phyloP scores from a whole-genome alignment of 768 basidiomycete species.

The Tylopilus vinaceipallidus region DNA sequence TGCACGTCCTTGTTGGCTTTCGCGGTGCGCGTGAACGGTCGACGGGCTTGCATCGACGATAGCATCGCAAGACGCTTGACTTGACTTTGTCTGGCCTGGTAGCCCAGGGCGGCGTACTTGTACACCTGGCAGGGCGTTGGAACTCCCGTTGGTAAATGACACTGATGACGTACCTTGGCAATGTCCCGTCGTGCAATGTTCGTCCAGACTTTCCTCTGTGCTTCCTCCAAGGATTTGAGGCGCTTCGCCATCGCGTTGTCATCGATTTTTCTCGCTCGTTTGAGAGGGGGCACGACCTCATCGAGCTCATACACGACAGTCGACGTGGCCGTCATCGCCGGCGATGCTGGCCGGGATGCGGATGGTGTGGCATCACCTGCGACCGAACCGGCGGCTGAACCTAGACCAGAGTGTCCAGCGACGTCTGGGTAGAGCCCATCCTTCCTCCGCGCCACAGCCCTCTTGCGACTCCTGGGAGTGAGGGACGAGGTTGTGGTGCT shows the following conservation, averaged over 20 bases:
- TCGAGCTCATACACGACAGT: slow-evolving; percentile 71
- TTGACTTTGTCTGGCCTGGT: slow-evolving; percentile 64
- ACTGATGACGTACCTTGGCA: slow-evolving; percentile 55
- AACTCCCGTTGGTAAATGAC: not conserved
- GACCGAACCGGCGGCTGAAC: slow-evolving; percentile 47
- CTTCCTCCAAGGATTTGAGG: slow-evolving; percentile 74
- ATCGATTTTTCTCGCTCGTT: slow-evolving; percentile 75
- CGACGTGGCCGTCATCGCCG: slow-evolving; percentile 50
- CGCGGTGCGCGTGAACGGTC: slow-evolving; percentile 68
- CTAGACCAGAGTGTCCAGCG: slow-evolving; percentile 45
- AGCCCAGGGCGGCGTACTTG: slow-evolving; percentile 68
- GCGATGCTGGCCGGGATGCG: slow-evolving; percentile 70
- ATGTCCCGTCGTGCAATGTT: slow-evolving; percentile 84
- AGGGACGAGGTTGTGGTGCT: slow-evolving; percentile 41
- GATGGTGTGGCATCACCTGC: slow-evolving; percentile 71
- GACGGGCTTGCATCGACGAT: slow-evolving; percentile 74
- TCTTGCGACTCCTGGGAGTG: slow-evolving; percentile 57
- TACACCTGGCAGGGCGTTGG: slow-evolving; percentile 55
- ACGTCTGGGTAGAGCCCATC: slow-evolving; percentile 52
- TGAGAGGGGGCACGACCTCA: slow-evolving; percentile 66
- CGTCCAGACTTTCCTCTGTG: slow-evolving; percentile 87
- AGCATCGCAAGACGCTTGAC: slow-evolving; percentile 74
- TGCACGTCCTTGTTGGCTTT: slow-evolving; percentile 82
- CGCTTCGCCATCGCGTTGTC: slow-evolving; percentile 71
- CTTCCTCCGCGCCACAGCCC: slow-evolving; percentile 55